These are phyloP conservation scores for Helminthosporium solani DNA, from an alignment of 2,329 filamentous ascomycete genomes.

Conservation along the genomic window DNA sequence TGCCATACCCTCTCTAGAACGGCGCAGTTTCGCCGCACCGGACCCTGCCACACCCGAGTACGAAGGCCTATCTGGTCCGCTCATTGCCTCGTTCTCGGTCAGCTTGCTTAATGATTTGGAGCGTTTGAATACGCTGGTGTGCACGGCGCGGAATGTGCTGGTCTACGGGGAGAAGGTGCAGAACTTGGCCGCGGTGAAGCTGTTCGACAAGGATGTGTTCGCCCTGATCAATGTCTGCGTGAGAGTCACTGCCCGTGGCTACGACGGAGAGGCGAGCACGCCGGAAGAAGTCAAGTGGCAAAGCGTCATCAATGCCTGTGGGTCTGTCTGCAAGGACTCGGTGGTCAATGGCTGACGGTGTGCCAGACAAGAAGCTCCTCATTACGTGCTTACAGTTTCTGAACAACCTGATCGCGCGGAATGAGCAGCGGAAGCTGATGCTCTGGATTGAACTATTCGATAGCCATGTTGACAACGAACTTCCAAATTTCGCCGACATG, in stretches of 20 bases:
- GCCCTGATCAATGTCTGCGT: slow-evolving; percentile 65
- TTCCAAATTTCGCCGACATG: slow-evolving; percentile 41
- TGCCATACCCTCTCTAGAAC: slow-evolving; percentile 62
- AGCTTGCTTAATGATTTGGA: slow-evolving; percentile 63
- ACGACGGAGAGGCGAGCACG: slow-evolving; percentile 63
- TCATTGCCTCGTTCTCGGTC: slow-evolving; percentile 62
- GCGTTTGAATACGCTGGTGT: slow-evolving; percentile 61
- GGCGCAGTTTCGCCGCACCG: slow-evolving; percentile 62
- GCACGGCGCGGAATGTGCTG: slow-evolving; percentile 62
- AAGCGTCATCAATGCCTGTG: slow-evolving; percentile 61
- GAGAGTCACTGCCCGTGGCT: slow-evolving; percentile 63
- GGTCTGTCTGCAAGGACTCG: background rate
- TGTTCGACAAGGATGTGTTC: slow-evolving; percentile 62
- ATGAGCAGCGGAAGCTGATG: slow-evolving; percentile 64
- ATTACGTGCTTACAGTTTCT: slow-evolving; percentile 67
- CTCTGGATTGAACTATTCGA: slow-evolving; percentile 67
- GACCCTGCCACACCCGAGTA: slow-evolving; percentile 58
- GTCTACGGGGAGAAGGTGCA: slow-evolving; percentile 62
- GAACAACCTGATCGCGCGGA: slow-evolving; percentile 66
- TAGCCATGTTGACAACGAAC: slow-evolving; percentile 48
- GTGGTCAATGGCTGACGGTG: slow-evolving; percentile 7
- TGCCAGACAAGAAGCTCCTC: slow-evolving; percentile 59
- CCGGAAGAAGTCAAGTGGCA: slow-evolving; percentile 66
- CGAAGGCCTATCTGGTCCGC: slow-evolving; percentile 59
- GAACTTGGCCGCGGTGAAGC: slow-evolving; percentile 61